These are phyloP conservation scores for Atalantia buxifolia DNA, from an alignment of 345 rosid species.

Conservation along the genomic window DNA sequence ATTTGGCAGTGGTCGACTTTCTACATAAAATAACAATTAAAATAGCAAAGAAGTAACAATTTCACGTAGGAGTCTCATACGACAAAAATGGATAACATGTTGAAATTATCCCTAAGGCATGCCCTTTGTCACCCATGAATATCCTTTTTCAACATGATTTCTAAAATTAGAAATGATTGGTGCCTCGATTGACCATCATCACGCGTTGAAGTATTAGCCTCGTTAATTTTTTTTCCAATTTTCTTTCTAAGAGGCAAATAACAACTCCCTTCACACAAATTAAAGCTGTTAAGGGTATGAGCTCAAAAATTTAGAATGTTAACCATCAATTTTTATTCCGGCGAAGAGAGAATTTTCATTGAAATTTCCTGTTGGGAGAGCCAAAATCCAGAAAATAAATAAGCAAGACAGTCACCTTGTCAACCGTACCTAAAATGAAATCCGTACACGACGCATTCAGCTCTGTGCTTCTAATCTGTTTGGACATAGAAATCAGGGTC, in stretches of 20 bases:
- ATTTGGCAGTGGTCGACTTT: too few species aligned
- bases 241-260: background rate
- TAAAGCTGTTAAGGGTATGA: background rate
- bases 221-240: too few species aligned
- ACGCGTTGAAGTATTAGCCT: too few species aligned
- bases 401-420: background rate
- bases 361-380: background rate
- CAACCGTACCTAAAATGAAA: background rate
- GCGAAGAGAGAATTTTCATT: background rate
- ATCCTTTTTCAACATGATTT: too few species aligned
- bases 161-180: too few species aligned
- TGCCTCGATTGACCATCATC: too few species aligned
- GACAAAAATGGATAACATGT: too few species aligned
- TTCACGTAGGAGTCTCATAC: too few species aligned
- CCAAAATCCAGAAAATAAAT: background rate
- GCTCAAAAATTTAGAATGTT: background rate
- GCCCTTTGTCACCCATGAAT: too few species aligned
- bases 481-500: too few species aligned
- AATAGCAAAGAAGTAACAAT: background rate
- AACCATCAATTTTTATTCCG: too few species aligned
- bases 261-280: background rate
- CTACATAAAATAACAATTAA: background rate
- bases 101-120: too few species aligned
- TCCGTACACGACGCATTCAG: background rate
- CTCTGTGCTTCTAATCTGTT: background rate